Percentiles rank a stretch among this genome's conserved stretches.
Evolutionary conservation across 2,329 filamentous ascomycete species (phyloP).

Genomic region (Ilyonectria robusta): DNA sequence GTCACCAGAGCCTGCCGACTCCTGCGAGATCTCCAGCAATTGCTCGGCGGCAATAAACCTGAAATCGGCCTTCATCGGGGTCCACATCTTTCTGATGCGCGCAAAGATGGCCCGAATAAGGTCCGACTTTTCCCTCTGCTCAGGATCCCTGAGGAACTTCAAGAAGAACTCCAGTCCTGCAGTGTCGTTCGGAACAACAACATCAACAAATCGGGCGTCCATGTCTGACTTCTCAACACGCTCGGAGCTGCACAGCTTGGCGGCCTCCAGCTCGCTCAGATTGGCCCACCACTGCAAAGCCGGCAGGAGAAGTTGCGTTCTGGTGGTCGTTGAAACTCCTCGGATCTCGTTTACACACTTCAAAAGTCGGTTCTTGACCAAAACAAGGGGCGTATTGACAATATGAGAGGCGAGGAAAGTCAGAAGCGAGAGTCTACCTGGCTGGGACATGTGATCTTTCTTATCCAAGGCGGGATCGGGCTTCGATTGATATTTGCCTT

Average conservation of each 20-base stretch:
- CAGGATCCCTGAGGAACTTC: slow-evolving; percentile 59
- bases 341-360: slow-evolving; percentile 80
- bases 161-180: slow-evolving; percentile 68
- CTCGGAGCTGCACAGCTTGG: slow-evolving; percentile 57
- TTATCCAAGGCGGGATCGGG: slow-evolving; percentile 61
- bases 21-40: slow-evolving; percentile 74
- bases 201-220: slow-evolving; percentile 63
- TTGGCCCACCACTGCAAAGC: slow-evolving; percentile 78
- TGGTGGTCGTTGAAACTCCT: slow-evolving; percentile 76
- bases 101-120: slow-evolving; percentile 77
- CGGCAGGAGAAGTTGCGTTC: slow-evolving; percentile 83
- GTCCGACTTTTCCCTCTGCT: slow-evolving; percentile 57
- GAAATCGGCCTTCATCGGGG: slow-evolving; percentile 75
- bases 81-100: slow-evolving; percentile 81
- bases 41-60: slow-evolving; percentile 72
- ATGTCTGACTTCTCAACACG: slow-evolving; percentile 59
- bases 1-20: slow-evolving; percentile 52
- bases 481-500: slow-evolving; percentile 56
- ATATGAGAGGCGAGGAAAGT: slow-evolving; percentile 82
- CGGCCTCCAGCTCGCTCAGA: slow-evolving; percentile 66
- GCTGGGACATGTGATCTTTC: slow-evolving; percentile 70
- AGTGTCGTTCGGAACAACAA: slow-evolving; percentile 68
- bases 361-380: slow-evolving; percentile 81
- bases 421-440: slow-evolving; percentile 75
- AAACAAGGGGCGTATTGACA: slow-evolving; percentile 75